Evolutionary conservation across 352 stramenopile genomes (phyloP).

Genomic region (Phytopythium vexans): DNA sequence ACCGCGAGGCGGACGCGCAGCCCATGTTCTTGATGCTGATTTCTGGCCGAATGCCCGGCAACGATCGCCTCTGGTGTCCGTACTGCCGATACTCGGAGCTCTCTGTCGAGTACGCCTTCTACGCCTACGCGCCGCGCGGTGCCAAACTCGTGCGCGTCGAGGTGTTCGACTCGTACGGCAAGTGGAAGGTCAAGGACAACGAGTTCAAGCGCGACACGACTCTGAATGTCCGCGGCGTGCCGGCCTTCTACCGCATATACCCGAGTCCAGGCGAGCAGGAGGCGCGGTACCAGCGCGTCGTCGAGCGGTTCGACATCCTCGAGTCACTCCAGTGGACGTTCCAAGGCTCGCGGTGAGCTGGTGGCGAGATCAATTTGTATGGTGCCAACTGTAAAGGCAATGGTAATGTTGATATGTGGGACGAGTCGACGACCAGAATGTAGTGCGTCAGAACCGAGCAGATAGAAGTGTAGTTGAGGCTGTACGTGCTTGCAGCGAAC

Average conservation of each 20-base stretch:
- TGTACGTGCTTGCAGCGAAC: too few relatives aligned
- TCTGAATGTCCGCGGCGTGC: slow-evolving; percentile 56
- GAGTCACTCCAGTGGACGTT: slow-evolving; percentile 2
- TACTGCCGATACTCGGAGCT: slow-evolving; percentile 72
- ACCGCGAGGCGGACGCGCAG: slow-evolving; percentile 17
- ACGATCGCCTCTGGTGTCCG: slow-evolving; percentile 73
- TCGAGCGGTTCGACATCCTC: slow-evolving; percentile 3
- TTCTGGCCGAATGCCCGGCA: slow-evolving; percentile 50
- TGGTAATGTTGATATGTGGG: too few relatives aligned
- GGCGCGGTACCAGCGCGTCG: slow-evolving; percentile 2
- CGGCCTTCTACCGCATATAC: slow-evolving; percentile 42
- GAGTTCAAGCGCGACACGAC: slow-evolving; percentile 50
- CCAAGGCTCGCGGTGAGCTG: too few relatives aligned
- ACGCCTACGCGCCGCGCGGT: slow-evolving; percentile 52
- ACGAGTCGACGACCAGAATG: too few relatives aligned
- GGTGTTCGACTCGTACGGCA: slow-evolving; percentile 51
- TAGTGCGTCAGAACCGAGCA: too few relatives aligned
- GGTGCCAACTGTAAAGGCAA: too few relatives aligned
- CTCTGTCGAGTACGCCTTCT: slow-evolving; percentile 71
- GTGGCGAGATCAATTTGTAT: too few relatives aligned
- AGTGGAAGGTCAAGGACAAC: slow-evolving; percentile 68
- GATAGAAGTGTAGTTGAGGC: too few relatives aligned
- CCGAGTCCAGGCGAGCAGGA: background rate
- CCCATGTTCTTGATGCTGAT: slow-evolving; percentile 71
- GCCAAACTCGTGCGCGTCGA: slow-evolving; percentile 55